Percentiles rank a stretch among this genome's conserved stretches.
Evolutionary conservation across 2,329 filamentous ascomycete species (phyloP).

Genomic region (Epichloe glyceriae): DNA sequence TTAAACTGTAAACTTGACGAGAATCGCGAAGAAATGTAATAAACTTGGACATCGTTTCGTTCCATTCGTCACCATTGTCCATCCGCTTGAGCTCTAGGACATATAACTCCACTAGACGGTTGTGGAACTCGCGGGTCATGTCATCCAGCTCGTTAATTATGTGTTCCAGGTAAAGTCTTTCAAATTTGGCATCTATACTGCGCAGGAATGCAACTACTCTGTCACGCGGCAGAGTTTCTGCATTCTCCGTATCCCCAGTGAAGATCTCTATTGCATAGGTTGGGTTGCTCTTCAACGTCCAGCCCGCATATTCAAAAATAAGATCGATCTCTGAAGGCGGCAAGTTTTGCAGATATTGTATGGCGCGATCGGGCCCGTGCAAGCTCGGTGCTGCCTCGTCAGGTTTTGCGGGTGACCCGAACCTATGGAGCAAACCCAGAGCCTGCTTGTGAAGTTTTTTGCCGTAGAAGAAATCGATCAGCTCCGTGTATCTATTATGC

Average conservation of each 20-base stretch:
- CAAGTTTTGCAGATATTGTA: slow-evolving; percentile 80
- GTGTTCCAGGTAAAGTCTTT: slow-evolving; percentile 78
- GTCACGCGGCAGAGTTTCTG: slow-evolving; percentile 72
- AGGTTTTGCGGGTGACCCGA: slow-evolving; percentile 49
- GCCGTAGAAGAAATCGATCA: slow-evolving; percentile 95
- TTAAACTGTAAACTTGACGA: slow-evolving; percentile 61
- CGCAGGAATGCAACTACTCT: slow-evolving; percentile 63
- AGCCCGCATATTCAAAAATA: slow-evolving; percentile 81
- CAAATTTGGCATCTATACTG: slow-evolving; percentile 54
- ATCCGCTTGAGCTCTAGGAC: slow-evolving; percentile 42
- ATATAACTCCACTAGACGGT: slow-evolving; percentile 60
- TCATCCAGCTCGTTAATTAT: slow-evolving; percentile 81
- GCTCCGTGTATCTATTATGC: slow-evolving; percentile 75
- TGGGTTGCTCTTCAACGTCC: slow-evolving; percentile 65
- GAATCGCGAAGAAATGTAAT: slow-evolving; percentile 65
- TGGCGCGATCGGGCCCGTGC: slow-evolving; percentile 69
- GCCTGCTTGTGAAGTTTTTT: slow-evolving; percentile 87
- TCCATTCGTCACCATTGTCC: slow-evolving; percentile 35
- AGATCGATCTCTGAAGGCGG: slow-evolving; percentile 80
- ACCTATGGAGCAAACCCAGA: slow-evolving; percentile 66
- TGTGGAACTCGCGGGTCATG: slow-evolving; percentile 73
- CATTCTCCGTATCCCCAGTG: slow-evolving; percentile 84
- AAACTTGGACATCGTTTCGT: slow-evolving; percentile 50
- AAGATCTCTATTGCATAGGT: slow-evolving; percentile 85
- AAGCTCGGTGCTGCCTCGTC: slow-evolving; percentile 43